phyloP scores from a whole-genome alignment of 1,284 basidiomycete genomes.

The Xerocomus amazonicus region DNA sequence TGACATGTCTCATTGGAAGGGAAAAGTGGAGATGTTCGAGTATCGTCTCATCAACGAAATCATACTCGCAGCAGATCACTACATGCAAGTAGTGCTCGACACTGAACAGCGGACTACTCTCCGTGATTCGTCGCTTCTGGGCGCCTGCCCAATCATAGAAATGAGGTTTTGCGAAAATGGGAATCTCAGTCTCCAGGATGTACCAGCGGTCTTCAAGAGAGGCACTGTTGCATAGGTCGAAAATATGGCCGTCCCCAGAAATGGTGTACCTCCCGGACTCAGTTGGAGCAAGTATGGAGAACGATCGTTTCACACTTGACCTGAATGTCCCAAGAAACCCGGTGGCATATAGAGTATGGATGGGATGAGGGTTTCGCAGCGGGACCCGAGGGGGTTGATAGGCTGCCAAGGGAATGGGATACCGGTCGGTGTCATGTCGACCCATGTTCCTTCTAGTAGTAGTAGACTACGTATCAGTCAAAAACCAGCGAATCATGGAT shows the following conservation, averaged over 20 bases:
- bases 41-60: conserved; percentile 37
- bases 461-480: conserved; percentile 9
- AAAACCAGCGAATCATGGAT: not conserved
- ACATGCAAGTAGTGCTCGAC: conserved; percentile 56
- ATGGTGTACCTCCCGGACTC: conserved; percentile 47
- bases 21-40: conserved; percentile 40
- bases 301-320: conserved; percentile 37
- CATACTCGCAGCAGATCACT: conserved; percentile 53
- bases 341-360: conserved; percentile 51
- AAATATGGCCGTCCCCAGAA: conserved; percentile 43
- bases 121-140: conserved; percentile 43
- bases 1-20: conserved; percentile 56
- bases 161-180: conserved; percentile 37
- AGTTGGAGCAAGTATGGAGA: conserved; percentile 50
- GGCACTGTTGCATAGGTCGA: conserved; percentile 22
- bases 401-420: conserved; percentile 50
- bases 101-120: conserved; percentile 51
- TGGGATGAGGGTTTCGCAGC: conserved; percentile 50
- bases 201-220: conserved; percentile 48
- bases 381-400: conserved; percentile 62
- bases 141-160: conserved; percentile 44
- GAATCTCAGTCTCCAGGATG: conserved; percentile 53
- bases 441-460: conserved; percentile 43
- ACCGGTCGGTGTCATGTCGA: conserved; percentile 40
- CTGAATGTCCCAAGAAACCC: conserved; percentile 38